phyloP scores from a whole-genome alignment of 192 early-diverging fungal species.

The Coemansia sp. region DNA sequence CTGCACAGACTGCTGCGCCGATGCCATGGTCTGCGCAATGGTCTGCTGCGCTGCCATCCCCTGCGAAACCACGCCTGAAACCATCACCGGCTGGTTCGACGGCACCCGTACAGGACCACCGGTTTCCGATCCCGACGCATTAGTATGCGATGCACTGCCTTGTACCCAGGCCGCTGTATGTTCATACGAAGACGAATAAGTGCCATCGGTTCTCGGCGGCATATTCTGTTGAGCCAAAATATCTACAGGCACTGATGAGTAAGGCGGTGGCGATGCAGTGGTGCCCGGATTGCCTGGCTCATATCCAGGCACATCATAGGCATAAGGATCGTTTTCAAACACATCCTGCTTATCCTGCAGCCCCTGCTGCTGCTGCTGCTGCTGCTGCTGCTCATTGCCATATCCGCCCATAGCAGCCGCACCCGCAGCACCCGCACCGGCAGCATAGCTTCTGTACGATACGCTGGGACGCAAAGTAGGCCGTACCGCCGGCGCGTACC shows the following conservation, averaged over 20 bases:
- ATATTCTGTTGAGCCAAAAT: neutral
- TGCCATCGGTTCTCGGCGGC: constrained; percentile 44
- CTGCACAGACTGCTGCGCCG: neutral
- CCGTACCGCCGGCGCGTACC: constrained; percentile 4
- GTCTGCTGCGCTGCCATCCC: neutral
- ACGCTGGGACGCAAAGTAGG: constrained; percentile 26
- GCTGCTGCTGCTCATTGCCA: too few species aligned
- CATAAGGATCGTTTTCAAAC: constrained; percentile 30
- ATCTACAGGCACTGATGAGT: constrained; percentile 17
- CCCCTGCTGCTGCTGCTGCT: too few species aligned
- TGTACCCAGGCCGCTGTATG: constrained; percentile 53
- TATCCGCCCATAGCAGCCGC: neutral
- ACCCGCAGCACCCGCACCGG: neutral
- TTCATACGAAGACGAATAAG: constrained; percentile 55
- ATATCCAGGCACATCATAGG: constrained; percentile 43
- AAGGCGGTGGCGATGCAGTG: constrained; percentile 34
- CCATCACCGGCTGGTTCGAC: constrained; percentile 11
- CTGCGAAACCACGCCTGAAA: neutral
- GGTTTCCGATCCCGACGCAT: constrained; percentile 34
- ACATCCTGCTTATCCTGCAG: constrained; percentile 4
- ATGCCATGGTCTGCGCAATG: neutral
- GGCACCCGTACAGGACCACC: constrained; percentile 2
- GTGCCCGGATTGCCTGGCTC: neutral
- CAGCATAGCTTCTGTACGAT: constrained; percentile 36
- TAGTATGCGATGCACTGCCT: constrained; percentile 36